Percentiles rank a stretch among this genome's conserved stretches.
Evolutionary conservation across 1,284 basidiomycete genomes (phyloP).

Genomic region (Hemileia vastatrix): DNA sequence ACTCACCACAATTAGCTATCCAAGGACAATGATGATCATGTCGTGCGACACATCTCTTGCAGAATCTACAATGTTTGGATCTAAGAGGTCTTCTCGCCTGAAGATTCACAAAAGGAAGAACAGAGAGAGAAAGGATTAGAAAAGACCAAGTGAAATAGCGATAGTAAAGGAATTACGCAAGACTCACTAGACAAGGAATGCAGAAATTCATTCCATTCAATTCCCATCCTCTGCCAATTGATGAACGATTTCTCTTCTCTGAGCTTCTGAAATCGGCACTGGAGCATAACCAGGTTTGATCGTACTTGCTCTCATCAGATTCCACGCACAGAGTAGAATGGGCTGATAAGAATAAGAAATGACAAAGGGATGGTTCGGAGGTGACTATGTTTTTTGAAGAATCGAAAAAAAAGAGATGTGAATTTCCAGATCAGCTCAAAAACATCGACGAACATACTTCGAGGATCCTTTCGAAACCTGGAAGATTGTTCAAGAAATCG

Average conservation of each 20-base stretch:
- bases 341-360: too few relatives aligned
- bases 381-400: constrained; percentile 52
- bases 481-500: background rate
- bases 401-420: background rate
- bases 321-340: constrained; percentile 69
- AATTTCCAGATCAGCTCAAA: background rate
- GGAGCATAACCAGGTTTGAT: constrained; percentile 82
- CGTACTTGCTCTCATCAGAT: constrained; percentile 77
- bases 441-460: too few relatives aligned
- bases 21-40: constrained; percentile 96
- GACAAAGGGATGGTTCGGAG: constrained; percentile 66
- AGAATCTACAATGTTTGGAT: constrained; percentile 87
- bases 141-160: too few relatives aligned
- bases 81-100: constrained; percentile 78
- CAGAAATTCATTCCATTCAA: constrained; percentile 94
- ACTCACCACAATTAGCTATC: constrained; percentile 98
- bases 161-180: too few relatives aligned
- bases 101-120: constrained; percentile 12
- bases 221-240: constrained; percentile 76
- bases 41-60: constrained; percentile 78
- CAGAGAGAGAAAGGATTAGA: too few relatives aligned
- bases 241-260: constrained; percentile 79
- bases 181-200: constrained; percentile 71
- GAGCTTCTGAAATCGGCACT: constrained; percentile 64
- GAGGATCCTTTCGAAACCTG: too few relatives aligned